Percentiles rank a stretch among this genome's conserved stretches.
phyloP scores from a whole-genome alignment of 306 rosid species.

The Citrullus colocynthis region DNA sequence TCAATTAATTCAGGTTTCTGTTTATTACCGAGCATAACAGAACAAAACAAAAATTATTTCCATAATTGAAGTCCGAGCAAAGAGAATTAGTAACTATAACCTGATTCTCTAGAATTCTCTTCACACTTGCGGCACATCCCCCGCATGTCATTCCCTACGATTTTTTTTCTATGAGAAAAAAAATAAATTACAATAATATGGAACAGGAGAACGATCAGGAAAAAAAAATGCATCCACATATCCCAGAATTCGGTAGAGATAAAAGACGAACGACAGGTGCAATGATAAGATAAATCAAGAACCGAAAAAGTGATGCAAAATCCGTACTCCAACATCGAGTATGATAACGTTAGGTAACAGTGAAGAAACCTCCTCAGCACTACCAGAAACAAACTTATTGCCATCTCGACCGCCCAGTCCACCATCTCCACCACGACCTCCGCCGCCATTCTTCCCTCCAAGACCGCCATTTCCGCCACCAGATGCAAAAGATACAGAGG shows the following conservation, averaged over 20 bases:
- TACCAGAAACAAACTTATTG: slow-evolving; percentile 35
- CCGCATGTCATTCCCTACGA: slow-evolving; percentile 34
- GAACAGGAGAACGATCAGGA: neutral
- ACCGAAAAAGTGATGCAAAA: slow-evolving; percentile 1
- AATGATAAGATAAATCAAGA: neutral
- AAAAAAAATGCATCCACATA: neutral
- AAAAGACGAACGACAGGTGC: neutral
- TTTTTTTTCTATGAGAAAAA: neutral
- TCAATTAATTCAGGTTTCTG: neutral
- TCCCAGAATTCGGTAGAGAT: neutral
- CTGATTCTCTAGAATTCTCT: slow-evolving; percentile 29
- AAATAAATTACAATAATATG: slow-evolving; percentile 1
- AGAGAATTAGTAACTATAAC: slow-evolving; percentile 24
- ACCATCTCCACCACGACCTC: slow-evolving; percentile 35
- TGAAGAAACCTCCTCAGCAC: slow-evolving; percentile 38
- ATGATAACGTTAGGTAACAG: slow-evolving; percentile 52
- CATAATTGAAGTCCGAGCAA: neutral
- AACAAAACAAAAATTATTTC: neutral
- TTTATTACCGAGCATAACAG: neutral
- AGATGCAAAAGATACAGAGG: slow-evolving; percentile 44
- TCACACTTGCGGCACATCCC: slow-evolving; percentile 18
- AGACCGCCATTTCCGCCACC: slow-evolving; percentile 43
- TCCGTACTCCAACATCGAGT: slow-evolving; percentile 77
- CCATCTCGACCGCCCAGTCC: slow-evolving; percentile 37
- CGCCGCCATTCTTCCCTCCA: slow-evolving; percentile 29